Conservation (phyloP, 805 yeast species). For the Ogataea haglerorum region DNA sequence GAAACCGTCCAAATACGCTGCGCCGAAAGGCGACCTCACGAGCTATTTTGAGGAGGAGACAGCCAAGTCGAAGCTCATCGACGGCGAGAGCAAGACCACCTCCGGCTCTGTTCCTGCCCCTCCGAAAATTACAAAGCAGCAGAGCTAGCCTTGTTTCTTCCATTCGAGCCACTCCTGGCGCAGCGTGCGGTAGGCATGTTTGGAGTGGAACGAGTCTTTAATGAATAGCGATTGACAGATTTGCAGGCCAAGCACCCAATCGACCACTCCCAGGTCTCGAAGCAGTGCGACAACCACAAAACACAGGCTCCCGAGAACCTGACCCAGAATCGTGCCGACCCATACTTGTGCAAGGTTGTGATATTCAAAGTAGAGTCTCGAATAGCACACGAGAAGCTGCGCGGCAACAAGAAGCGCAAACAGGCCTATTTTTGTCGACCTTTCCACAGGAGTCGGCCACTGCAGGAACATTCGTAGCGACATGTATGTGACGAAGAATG, state of each 20-base stretch:
- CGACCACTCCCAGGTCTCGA: slow-evolving; percentile 66
- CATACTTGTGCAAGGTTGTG: slow-evolving; percentile 72
- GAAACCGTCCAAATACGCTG: slow-evolving; percentile 12
- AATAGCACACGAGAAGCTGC: slow-evolving; percentile 50
- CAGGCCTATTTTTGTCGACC: slow-evolving; percentile 30
- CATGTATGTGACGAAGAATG: slow-evolving; percentile 65
- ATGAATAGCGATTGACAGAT: slow-evolving; percentile 48
- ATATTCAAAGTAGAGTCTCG: slow-evolving; percentile 75
- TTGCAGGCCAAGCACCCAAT: slow-evolving; percentile 60
- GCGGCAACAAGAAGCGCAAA: slow-evolving; percentile 27
- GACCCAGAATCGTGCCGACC: slow-evolving; percentile 69
- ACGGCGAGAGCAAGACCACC: slow-evolving; percentile 29
- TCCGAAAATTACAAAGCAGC: slow-evolving; percentile 22
- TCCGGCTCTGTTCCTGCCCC: slow-evolving; percentile 35
- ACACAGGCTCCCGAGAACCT: slow-evolving; percentile 54
- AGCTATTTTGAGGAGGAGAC: slow-evolving; percentile 42
- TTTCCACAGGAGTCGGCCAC: slow-evolving; percentile 37
- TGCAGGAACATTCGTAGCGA: slow-evolving; percentile 41
- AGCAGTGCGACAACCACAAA: slow-evolving; percentile 48
- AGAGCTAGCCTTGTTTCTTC: slow-evolving; percentile 16
- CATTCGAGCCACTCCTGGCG: slow-evolving; percentile 25
- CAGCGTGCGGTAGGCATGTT: slow-evolving; percentile 13
- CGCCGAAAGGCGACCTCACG: slow-evolving; percentile 28
- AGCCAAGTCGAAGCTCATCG: slow-evolving; percentile 38
- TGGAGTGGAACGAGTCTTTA: slow-evolving; percentile 51